These are phyloP conservation scores for Ligustrum vulgare DNA, from an alignment of 257 asterid genomes.

Conservation along the genomic window DNA sequence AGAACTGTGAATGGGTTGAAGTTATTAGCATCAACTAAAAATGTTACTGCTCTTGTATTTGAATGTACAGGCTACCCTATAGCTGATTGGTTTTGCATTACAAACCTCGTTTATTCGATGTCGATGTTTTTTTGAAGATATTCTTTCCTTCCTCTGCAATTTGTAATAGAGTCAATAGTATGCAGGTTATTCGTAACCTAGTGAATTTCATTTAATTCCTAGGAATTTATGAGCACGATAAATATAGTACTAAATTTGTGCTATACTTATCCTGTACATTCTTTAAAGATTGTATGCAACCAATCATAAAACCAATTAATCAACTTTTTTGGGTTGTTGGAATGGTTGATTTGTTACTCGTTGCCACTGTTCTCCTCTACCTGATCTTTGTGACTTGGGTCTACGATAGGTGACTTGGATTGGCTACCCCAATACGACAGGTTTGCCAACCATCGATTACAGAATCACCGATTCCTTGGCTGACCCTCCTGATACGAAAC, in stretches of 20 bases:
- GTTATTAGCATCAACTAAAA: neutral
- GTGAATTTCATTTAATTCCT: neutral
- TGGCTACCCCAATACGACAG: slow-evolving; percentile 99
- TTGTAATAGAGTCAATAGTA: neutral
- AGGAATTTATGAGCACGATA: neutral
- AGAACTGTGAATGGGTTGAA: neutral
- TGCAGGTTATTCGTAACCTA: neutral
- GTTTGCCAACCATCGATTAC: slow-evolving; percentile 93
- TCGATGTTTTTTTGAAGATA: neutral
- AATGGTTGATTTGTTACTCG: neutral
- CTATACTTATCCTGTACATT: neutral
- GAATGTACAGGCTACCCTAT: neutral
- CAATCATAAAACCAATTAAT: neutral
- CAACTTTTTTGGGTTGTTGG: neutral
- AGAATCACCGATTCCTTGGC: slow-evolving; percentile 86
- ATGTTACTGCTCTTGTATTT: neutral
- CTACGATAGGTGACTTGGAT: slow-evolving; percentile 90
- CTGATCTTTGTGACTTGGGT: slow-evolving; percentile 12
- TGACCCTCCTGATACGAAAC: slow-evolving; percentile 80
- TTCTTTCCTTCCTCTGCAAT: neutral
- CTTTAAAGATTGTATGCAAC: neutral
- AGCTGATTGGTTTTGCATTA: neutral
- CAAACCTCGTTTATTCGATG: neutral
- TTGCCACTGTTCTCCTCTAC: neutral
- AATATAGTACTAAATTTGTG: neutral